Conservation (phyloP, 2,329 filamentous ascomycete species). For the Microsporum audouinii region DNA sequence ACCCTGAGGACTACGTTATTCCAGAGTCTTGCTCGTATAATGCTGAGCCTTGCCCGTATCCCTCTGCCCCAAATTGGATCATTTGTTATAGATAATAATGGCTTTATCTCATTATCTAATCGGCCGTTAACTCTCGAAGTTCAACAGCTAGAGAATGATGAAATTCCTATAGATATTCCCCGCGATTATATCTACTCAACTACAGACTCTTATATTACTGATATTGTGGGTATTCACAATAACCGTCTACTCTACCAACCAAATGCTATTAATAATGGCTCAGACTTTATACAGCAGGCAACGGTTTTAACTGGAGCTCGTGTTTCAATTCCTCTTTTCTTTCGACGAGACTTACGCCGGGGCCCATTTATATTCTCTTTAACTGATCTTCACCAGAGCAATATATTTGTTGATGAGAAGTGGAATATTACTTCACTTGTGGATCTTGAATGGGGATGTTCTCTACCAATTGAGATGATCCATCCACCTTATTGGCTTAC, state of each 20-base stretch:
- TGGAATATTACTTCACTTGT: slow-evolving; percentile 26
- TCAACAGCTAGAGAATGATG: slow-evolving; percentile 20
- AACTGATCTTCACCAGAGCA: slow-evolving; percentile 22
- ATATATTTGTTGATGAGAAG: slow-evolving; percentile 27
- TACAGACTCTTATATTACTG: slow-evolving; percentile 20
- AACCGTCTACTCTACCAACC: slow-evolving; percentile 20
- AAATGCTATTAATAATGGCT: slow-evolving; percentile 14
- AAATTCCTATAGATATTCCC: slow-evolving; percentile 20
- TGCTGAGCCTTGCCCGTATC: slow-evolving; percentile 14
- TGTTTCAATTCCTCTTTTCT: slow-evolving; percentile 22
- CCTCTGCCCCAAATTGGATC: slow-evolving; percentile 27
- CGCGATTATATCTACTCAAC: slow-evolving; percentile 18
- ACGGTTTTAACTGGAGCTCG: slow-evolving; percentile 22
- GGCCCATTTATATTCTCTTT: slow-evolving; percentile 26
- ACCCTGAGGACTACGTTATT: slow-evolving; percentile 18
- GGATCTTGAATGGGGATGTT: slow-evolving; percentile 26
- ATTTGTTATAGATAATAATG: slow-evolving; percentile 20
- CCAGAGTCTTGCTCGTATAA: slow-evolving; percentile 14
- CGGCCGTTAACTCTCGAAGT: slow-evolving; percentile 20
- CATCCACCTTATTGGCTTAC: slow-evolving; percentile 25
- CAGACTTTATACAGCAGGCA: background rate
- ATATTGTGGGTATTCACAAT: slow-evolving; percentile 20
- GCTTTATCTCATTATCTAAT: slow-evolving; percentile 18
- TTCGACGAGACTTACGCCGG: slow-evolving; percentile 1
- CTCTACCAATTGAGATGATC: slow-evolving; percentile 22